A percentile compares a stretch with the other conserved stretches of the same genome.
phyloP scores from a whole-genome alignment of 2,329 filamentous ascomycete genomes.

The Fonsecaea erecta region DNA sequence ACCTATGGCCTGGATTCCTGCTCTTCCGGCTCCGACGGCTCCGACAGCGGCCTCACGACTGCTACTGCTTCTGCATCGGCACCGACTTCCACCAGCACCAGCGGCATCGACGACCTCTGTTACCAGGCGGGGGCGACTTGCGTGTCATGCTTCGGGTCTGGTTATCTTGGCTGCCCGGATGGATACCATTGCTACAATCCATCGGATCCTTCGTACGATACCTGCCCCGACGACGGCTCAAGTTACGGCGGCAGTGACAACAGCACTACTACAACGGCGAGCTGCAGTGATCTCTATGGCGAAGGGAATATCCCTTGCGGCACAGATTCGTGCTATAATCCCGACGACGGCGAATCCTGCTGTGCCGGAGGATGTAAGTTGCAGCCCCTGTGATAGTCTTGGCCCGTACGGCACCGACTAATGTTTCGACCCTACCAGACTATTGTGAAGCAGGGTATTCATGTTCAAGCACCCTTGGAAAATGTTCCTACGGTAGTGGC shows the following conservation, averaged over 20 bases:
- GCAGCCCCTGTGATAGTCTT: not conserved
- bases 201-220: constrained; percentile 29
- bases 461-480: constrained; percentile 21
- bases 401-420: not conserved
- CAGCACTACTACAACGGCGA: not conserved
- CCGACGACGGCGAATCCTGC: constrained; percentile 19
- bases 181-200: constrained; percentile 33
- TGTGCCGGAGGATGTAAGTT: constrained; percentile 27
- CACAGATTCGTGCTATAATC: constrained; percentile 28
- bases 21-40: constrained; percentile 3
- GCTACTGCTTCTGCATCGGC: constrained; percentile 10
- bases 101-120: constrained; percentile 22
- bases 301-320: constrained; percentile 24
- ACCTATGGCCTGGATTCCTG: constrained; percentile 33
- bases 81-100: constrained; percentile 20
- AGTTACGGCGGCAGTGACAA: constrained; percentile 4
- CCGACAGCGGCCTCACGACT: not conserved
- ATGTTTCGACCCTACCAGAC: constrained; percentile 6
- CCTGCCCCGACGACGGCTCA: constrained; percentile 26
- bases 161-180: constrained; percentile 30
- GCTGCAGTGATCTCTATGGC: constrained; percentile 20
- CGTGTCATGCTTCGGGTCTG: constrained; percentile 28
- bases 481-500: constrained; percentile 17
- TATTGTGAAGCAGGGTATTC: constrained; percentile 25
- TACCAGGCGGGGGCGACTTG: constrained; percentile 30